Evolutionary conservation across 106 monocot genomes (phyloP), one percentile per base, ranked within the genome.

Genomic region (Platanthera guangdongensis): DNA sequence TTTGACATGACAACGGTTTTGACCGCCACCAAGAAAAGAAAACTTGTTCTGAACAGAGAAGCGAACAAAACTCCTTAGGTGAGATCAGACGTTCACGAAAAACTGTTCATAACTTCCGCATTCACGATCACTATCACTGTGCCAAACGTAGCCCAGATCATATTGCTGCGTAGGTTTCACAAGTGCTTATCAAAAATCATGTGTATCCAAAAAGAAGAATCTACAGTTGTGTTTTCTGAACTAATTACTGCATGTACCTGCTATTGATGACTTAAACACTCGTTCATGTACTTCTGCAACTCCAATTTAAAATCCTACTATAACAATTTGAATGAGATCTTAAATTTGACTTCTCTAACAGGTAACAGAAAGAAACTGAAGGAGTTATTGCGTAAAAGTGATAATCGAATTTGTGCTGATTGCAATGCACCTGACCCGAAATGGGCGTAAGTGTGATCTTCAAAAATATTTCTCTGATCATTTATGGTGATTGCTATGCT

Each of bases 341-440:
- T 70, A 70, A 6, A 9, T 6, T 70, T 45, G 70, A 48, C 47
- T 70, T 70, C 47, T 48, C 45, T 7, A 28, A 71, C 85, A 90
- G 90, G 65, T 55, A 85, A 75, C 71, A 47, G 51, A 68, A 90
- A 74, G 74, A 87, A 81, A 64, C 50, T 87, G 78, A 78, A 90
- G 78, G 87, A 87, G 48, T 75, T 90, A 72, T 79, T 90, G 74
- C 85, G 57, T 64, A 90, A 81, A 77, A 87, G 81, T 80, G 90
- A 90, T 32, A 90, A 90, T 59, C 80, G 83, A 15, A 67, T 79
- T 67, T 90, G 90, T 87, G 90, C 87, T 68, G 90, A 90, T 76
- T 90, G 90, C 80, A 51, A 77, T 81, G 85, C 87, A 73, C 83
- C 79, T 57, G 87, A 90, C 83, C 90, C 90, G 2, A 90, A 85